phyloP scores from a whole-genome alignment of 331 rosid species.

The Prunus yedoensis region DNA sequence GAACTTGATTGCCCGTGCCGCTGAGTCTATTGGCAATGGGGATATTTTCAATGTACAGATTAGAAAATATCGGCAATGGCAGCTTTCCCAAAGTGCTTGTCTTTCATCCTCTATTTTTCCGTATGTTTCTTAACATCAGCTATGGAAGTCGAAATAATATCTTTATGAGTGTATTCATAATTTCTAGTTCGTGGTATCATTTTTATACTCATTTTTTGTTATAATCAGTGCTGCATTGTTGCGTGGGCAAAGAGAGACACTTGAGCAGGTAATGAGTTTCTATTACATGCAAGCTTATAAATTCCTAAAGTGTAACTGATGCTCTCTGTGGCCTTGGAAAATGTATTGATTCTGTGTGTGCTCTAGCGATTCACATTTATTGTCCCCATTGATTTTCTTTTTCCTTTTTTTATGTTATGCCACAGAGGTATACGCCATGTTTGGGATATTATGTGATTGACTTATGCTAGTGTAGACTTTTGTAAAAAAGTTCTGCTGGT shows the following conservation, averaged over 20 bases:
- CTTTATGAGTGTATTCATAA: not conserved
- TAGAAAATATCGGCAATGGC: constrained; percentile 95
- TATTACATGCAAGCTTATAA: constrained; percentile 21
- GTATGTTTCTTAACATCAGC: constrained; percentile 54
- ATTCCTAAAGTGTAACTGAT: not conserved
- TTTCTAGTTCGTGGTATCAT: constrained; percentile 11
- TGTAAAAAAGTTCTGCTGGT: not conserved
- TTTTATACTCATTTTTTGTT: constrained; percentile 14
- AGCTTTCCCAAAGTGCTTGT: constrained; percentile 83
- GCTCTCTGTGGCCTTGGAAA: not conserved
- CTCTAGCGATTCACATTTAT: not conserved
- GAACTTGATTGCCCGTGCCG: constrained; percentile 80
- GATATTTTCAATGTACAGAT: constrained; percentile 91
- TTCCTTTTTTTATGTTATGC: not conserved
- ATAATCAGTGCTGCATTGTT: constrained; percentile 68
- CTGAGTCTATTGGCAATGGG: constrained; percentile 91
- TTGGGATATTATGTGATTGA: not conserved
- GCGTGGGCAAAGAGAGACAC: constrained; percentile 83
- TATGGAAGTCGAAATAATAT: constrained; percentile 21
- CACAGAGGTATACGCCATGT: not conserved
- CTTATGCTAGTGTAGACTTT: not conserved
- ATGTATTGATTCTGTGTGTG: not conserved
- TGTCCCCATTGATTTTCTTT: not conserved
- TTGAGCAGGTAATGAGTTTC: constrained; percentile 63
- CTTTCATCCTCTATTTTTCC: constrained; percentile 80